Base-by-base conservation (phyloP, 345 rosid species). In the Gossypium rotundifolium region DNA sequence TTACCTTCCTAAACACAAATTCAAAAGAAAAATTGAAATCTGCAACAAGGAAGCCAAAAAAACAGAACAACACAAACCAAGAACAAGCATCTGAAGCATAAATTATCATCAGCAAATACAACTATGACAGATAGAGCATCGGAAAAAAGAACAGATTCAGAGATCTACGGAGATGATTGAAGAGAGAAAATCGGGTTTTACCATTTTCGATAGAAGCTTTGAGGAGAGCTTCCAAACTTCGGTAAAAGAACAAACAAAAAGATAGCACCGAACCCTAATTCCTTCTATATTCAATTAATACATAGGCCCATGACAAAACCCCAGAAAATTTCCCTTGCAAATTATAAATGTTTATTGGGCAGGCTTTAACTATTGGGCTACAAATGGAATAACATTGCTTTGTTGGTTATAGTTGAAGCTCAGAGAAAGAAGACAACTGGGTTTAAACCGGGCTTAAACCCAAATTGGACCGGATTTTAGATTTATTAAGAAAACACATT, bases 151-250 rank as follows among this genome's bases (percentile, higher is more conserved):
- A 10, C 14, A 20, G n/a, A 1, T 20, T 29, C 16, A 2, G 4
- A 22, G 45, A 42, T 13, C 38, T 14, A 57, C 14, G 7, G 20
- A 44, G 2, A 22, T 38, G 5, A 42, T 42, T 59, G 65, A 58
- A 18, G 23, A 53, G 17, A 20, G 1, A 44, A 72, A 44, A 18
- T 23, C 0, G 29, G 53, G 9, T 3, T 61, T 22, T 61, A 72
- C 67, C 75, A 73, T 73, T 73, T 73, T 73, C 58, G 29, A 18
- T 18, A 16, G 27, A 60, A 29, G 45, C 23, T 33, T 58, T 27
- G 40, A 4, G n/a, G 62, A 23, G 66, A 45, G n/a, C 75, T 44
- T 23, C 67, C 46, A 25, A 46, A 27, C 57, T 16, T 33, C 42
- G 2, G 45, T 65, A 18, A 44, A 22, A 46, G 7, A 16, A 16